Evolutionary conservation across 306 rosid species (phyloP), one percentile per base, ranked within the genome.

Genomic region (Castanospermum australe): DNA sequence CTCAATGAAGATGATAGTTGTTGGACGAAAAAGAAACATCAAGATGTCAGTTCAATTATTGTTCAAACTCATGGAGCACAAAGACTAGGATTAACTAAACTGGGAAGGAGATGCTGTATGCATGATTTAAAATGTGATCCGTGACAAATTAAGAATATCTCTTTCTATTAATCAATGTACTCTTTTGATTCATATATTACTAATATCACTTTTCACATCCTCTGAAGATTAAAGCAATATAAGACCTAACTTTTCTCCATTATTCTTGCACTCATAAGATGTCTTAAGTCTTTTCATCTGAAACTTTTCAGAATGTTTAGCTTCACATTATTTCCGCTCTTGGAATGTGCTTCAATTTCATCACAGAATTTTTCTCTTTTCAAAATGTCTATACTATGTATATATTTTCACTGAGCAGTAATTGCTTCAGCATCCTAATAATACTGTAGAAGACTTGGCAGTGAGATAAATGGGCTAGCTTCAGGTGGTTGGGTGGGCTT

Each of bases 321-420:
- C 55, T 76, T 10, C 24, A 44, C 35, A 75, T 45, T 2, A 39
- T 38, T 41, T 64, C 73, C 35, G 28, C 71, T 60, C 25, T 33
- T 61, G 62, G 62, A 24, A 32, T 62, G 41, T 32, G 80, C 64
- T 76, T 76, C 50, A 75, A 32, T 15, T 50, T 6, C n/a, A 20
- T 25, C 18, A 60, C 9, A 24, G 8, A 20, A 55, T 36, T 18
- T 36, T 15, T 5, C 6, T 14, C 5, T 72, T 55, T 12, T 35
- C 30, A 0, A 9, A 54, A n/a, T 61, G 67, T 32, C 20, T 61
- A 44, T 38, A 8, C 13, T 21, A 54, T 8, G 5, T 54, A 11
- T 14, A 12, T 59, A 59, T 28, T 25, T 17, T 55, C n/a, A 36
- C 17, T 64, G 7, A 51, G 21, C 24, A 51, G 24, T 51, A 6